Evolutionary conservation across 306 rosid genomes (phyloP).

Genomic region (Vicia sativa): DNA sequence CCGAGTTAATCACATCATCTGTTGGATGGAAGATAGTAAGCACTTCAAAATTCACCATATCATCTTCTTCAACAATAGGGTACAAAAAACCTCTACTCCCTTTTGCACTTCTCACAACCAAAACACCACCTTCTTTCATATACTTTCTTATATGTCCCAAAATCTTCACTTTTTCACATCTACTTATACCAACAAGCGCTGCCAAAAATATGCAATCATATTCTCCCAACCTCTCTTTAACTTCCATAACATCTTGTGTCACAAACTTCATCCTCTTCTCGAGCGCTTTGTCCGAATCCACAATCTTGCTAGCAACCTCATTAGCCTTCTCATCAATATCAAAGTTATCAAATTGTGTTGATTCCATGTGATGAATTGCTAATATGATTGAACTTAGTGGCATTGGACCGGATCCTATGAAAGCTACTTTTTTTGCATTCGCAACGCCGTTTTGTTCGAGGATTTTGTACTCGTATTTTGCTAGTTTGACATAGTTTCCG

Average conservation of each 20-base stretch:
- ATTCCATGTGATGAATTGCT: slow-evolving; percentile 66
- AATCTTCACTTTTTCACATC: slow-evolving; percentile 58
- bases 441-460: slow-evolving; percentile 50
- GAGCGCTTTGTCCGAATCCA: slow-evolving; percentile 52
- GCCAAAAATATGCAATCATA: slow-evolving; percentile 79
- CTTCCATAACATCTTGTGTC: slow-evolving; percentile 58
- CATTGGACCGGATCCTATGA: slow-evolving; percentile 86
- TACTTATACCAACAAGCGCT: slow-evolving; percentile 71
- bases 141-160: slow-evolving; percentile 54
- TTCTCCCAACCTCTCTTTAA: slow-evolving; percentile 53
- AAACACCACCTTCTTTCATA: slow-evolving; percentile 65
- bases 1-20: slow-evolving; percentile 69
- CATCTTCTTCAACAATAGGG: slow-evolving; percentile 62
- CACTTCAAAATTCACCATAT: slow-evolving; percentile 56
- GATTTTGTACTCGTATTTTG: slow-evolving; percentile 55
- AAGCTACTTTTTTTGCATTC: slow-evolving; percentile 59
- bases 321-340: slow-evolving; percentile 69
- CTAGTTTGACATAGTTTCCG: slow-evolving; percentile 65
- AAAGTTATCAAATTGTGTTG: slow-evolving; percentile 64
- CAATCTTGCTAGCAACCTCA: slow-evolving; percentile 52
- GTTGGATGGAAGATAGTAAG: slow-evolving; percentile 68
- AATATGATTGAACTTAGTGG: slow-evolving; percentile 70
- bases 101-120: slow-evolving; percentile 75
- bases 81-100: slow-evolving; percentile 78
- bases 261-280: slow-evolving; percentile 76